These are phyloP conservation scores for Exophiala aquamarina DNA, from an alignment of 2,329 filamentous ascomycete genomes.

Conservation along the genomic window DNA sequence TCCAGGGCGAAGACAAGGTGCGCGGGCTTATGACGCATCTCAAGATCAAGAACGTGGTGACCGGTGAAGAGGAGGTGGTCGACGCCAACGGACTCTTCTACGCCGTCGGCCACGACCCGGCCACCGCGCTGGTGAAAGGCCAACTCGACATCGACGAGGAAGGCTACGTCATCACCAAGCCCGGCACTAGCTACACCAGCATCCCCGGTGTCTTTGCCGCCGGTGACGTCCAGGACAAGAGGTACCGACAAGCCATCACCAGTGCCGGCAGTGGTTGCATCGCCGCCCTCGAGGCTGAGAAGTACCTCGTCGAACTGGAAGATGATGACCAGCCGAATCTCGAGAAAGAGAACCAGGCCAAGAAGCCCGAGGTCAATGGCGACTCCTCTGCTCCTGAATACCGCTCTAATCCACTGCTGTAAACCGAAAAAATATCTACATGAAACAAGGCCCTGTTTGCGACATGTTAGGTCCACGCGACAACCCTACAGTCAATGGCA, in stretches of 20 bases:
- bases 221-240: slow-evolving; percentile 97
- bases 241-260: slow-evolving; percentile 95
- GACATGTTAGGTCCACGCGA: too few species aligned
- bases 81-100: slow-evolving; percentile 95
- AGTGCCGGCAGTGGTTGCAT: slow-evolving; percentile 95
- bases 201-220: slow-evolving; percentile 92
- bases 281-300: slow-evolving; percentile 93
- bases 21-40: slow-evolving; percentile 83
- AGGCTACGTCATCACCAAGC: slow-evolving; percentile 85
- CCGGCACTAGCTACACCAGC: slow-evolving; percentile 85
- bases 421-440: too few species aligned
- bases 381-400: slow-evolving; percentile 57
- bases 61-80: slow-evolving; percentile 76
- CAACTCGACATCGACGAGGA: slow-evolving; percentile 87
- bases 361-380: slow-evolving; percentile 53
- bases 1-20: slow-evolving; percentile 75
- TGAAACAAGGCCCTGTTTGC: too few species aligned
- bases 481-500: too few species aligned
- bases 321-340: slow-evolving; percentile 44
- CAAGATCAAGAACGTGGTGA: slow-evolving; percentile 74
- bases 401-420: slow-evolving; percentile 64
- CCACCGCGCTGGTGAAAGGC: slow-evolving; percentile 84
- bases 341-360: slow-evolving; percentile 46
- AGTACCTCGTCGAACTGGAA: slow-evolving; percentile 79
- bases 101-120: slow-evolving; percentile 94